A percentile compares a stretch with the other conserved stretches of the same genome.
Conservation (phyloP, 2,329 filamentous ascomycete species). For the Aspergillus brunneoviolaceus region DNA sequence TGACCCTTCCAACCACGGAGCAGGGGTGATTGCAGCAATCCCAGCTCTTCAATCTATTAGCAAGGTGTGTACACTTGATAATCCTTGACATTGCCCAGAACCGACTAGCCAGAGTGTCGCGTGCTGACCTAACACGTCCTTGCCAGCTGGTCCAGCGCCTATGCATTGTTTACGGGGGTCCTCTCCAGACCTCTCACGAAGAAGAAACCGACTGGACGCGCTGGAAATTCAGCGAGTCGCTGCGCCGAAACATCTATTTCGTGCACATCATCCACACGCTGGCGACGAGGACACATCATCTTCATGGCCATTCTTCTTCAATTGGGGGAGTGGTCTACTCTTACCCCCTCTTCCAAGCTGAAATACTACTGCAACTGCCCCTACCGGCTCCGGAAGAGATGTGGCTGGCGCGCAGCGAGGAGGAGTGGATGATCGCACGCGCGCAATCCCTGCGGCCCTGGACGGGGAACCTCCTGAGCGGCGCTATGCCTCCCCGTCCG, state of each 20-base stretch:
- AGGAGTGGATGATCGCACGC: slow-evolving; percentile 13
- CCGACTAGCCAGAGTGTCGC: no score
- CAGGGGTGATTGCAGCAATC: background rate
- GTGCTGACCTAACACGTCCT: background rate
- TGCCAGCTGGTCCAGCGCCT: slow-evolving; percentile 16
- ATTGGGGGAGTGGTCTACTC: background rate
- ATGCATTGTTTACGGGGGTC: slow-evolving; percentile 9
- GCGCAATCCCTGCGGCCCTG: slow-evolving; percentile 3
- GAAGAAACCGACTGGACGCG: slow-evolving; percentile 16
- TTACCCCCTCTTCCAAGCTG: slow-evolving; percentile 9
- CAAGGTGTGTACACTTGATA: background rate
- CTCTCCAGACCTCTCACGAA: slow-evolving; percentile 9
- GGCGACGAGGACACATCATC: background rate
- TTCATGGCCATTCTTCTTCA: background rate
- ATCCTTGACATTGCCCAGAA: background rate
- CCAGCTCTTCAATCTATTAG: background rate
- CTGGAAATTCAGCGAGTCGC: slow-evolving; percentile 20
- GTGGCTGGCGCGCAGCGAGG: slow-evolving; percentile 18
- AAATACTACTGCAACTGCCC: slow-evolving; percentile 13
- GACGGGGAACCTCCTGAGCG: slow-evolving; percentile 1
- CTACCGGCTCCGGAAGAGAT: slow-evolving; percentile 18
- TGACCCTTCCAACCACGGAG: background rate
- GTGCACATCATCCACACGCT: slow-evolving; percentile 18
- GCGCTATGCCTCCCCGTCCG: slow-evolving; percentile 1
- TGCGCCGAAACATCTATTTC: slow-evolving; percentile 20